Evolutionary conservation across 495 filamentous ascomycete species (phyloP).

Genomic region (Penicillium diatomitis): DNA sequence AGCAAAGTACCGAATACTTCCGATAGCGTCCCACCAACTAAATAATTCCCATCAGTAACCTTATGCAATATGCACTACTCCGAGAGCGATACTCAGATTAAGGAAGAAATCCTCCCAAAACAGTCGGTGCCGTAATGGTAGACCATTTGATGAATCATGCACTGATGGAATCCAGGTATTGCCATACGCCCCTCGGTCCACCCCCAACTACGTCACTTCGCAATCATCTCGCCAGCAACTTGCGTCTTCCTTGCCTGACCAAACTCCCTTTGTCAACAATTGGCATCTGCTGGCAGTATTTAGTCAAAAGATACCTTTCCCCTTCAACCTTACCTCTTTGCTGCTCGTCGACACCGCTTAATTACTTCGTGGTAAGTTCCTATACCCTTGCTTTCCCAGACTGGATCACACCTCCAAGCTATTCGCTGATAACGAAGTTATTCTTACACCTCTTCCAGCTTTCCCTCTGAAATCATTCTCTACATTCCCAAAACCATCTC

Average conservation of each 20-base stretch:
- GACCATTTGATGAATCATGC: conserved; percentile 22
- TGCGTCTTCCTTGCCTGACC: conserved; percentile 8
- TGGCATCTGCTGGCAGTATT: conserved; percentile 5
- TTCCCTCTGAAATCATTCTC: background rate
- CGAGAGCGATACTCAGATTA: no score
- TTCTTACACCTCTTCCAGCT: no score
- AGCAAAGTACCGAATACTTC: no score
- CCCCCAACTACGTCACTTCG: conserved; percentile 35
- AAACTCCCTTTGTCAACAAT: conserved; percentile 1
- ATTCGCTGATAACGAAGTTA: no score
- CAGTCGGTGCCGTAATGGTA: background rate
- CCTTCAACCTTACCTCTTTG: background rate
- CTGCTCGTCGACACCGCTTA: background rate
- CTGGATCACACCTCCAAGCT: no score
- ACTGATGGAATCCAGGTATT: conserved; percentile 12
- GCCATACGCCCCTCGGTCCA: no score
- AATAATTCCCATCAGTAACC: no score
- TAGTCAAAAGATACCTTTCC: conserved; percentile 2
- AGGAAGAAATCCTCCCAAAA: no score
- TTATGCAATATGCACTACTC: no score
- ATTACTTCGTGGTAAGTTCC: background rate
- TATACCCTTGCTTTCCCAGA: background rate
- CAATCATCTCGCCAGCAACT: conserved; percentile 24
- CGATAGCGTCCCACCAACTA: no score
- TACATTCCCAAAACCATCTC: conserved; percentile 1